These are phyloP conservation scores for Thielaviopsis punctulata DNA, from an alignment of 2,329 filamentous ascomycete species.

Conservation along the genomic window DNA sequence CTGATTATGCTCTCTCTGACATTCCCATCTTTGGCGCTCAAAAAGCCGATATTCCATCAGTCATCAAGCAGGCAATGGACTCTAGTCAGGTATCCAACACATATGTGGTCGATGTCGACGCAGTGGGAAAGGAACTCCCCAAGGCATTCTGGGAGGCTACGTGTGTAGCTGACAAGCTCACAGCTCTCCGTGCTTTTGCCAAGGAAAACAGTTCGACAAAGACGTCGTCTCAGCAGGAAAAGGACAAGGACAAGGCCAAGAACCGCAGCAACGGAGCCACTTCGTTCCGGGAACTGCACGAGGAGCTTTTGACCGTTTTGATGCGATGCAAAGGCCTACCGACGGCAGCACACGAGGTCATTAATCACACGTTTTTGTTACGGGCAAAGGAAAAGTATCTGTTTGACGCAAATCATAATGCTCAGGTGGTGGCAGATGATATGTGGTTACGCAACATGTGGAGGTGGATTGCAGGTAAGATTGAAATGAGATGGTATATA, in stretches of 20 bases:
- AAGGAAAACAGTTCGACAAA: slow-evolving; percentile 3
- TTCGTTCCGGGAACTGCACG: slow-evolving; percentile 41
- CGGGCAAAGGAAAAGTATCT: slow-evolving; percentile 45
- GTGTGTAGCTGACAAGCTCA: slow-evolving; percentile 32
- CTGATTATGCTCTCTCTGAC: slow-evolving; percentile 35
- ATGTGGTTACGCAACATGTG: slow-evolving; percentile 64
- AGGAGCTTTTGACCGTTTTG: slow-evolving; percentile 31
- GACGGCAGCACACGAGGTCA: slow-evolving; percentile 30
- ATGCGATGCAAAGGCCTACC: slow-evolving; percentile 29
- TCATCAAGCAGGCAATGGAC: slow-evolving; percentile 25
- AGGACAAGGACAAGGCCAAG: slow-evolving; percentile 10
- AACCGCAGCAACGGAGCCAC: slow-evolving; percentile 15
- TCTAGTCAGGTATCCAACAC: background rate
- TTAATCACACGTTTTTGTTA: slow-evolving; percentile 41
- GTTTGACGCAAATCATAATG: slow-evolving; percentile 48
- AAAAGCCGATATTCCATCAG: slow-evolving; percentile 25
- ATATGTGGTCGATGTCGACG: slow-evolving; percentile 21
- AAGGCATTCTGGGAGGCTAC: slow-evolving; percentile 24
- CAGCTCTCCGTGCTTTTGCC: slow-evolving; percentile 25
- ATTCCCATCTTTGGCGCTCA: slow-evolving; percentile 39
- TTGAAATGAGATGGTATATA: background rate
- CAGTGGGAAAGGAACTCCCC: slow-evolving; percentile 22
- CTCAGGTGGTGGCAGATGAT: slow-evolving; percentile 50
- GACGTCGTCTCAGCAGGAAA: background rate
- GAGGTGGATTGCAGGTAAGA: slow-evolving; percentile 53